Evolutionary conservation across 148 eudicot species (phyloP), one percentile per base, ranked within the genome.

Genomic region (Beta vulgaris): DNA sequence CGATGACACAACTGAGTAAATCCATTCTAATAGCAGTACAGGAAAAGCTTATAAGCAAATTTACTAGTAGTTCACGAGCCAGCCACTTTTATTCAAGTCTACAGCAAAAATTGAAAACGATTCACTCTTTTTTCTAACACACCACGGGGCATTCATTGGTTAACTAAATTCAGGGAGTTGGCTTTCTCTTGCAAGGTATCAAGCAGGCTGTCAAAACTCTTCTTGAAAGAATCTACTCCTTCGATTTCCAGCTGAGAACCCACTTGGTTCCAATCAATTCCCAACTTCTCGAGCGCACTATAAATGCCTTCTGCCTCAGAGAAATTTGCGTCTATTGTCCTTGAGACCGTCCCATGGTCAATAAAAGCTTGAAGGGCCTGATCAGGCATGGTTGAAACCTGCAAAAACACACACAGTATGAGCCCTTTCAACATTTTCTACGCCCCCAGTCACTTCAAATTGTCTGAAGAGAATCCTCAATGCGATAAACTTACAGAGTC

Each of bases 341-440:
- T 88, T n/a, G 86, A 84, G 53, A 90, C 97, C 32, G 87, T 70
- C 32, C 98, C 98, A 42, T 94, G 98, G 83, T 91, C 96, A 7
- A 88, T 70, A 62, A 88, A 94, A 73, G 98, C 98, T 85, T 79
- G 84, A 34, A 94, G 96, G 72, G 98, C 98, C 78, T 90, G 93
- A 81, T 94, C 98, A 8, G 98, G 98, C 98, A 94, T 94, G 70
- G 98, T 94, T 69, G 98, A 94, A 55, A 94, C 98, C 98, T 94
- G 77, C 71, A 80, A 37, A 34, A 65, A 51, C 48, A 39, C 25
- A 9, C 66, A 15, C 32, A 75, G 14, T 43, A 46, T 29, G 31
- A 75, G 29, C 13, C 31, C 28, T 31, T 61, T 62, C 28, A 59
- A 51, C 6, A 51, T 4, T 44, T 62, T 51, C 29, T 5, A 68